phyloP scores from a whole-genome alignment of 805 yeast species.

The Wickerhamiella musiphila region DNA sequence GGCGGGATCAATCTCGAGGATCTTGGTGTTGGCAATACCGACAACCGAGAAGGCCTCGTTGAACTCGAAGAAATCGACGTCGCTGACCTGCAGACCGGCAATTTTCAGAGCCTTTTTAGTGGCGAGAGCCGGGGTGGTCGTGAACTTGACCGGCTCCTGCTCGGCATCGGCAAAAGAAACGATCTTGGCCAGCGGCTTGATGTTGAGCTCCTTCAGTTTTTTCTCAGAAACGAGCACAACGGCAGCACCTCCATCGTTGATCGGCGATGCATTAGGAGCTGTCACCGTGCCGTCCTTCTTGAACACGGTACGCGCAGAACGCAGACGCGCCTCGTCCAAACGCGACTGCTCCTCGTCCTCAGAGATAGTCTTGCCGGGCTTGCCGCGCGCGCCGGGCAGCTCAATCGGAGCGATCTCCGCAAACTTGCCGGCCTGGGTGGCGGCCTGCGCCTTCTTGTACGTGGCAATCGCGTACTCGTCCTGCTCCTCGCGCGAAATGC shows the following conservation, averaged over 20 bases:
- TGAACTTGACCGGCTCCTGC: slow-evolving; percentile 83
- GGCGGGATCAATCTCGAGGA: slow-evolving; percentile 38
- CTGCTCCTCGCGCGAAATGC: slow-evolving; percentile 66
- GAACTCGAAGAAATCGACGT: slow-evolving; percentile 83
- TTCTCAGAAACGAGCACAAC: slow-evolving; percentile 69
- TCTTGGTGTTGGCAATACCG: slow-evolving; percentile 73
- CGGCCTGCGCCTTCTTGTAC: slow-evolving; percentile 71
- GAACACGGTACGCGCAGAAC: slow-evolving; percentile 84
- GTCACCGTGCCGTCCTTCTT: slow-evolving; percentile 92
- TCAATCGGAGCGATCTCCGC: slow-evolving; percentile 75
- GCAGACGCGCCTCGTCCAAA: slow-evolving; percentile 60
- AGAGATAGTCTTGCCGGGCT: slow-evolving; percentile 57
- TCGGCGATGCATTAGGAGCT: slow-evolving; percentile 90
- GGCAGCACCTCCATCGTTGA: slow-evolving; percentile 98
- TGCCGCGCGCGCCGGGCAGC: slow-evolving; percentile 73
- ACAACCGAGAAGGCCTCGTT: slow-evolving; percentile 97
- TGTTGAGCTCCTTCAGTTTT: slow-evolving; percentile 68
- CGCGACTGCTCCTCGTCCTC: slow-evolving; percentile 74
- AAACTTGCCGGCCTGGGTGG: slow-evolving; percentile 70
- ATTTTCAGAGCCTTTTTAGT: slow-evolving; percentile 90
- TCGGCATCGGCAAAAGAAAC: slow-evolving; percentile 98
- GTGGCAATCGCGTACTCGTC: slow-evolving; percentile 76
- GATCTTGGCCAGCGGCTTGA: slow-evolving; percentile 80
- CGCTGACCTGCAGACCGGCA: slow-evolving; percentile 45
- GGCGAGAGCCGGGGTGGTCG: slow-evolving; percentile 89